These are phyloP conservation scores for Apiotrichum mycotoxinovorans DNA, from an alignment of 1,284 basidiomycete genomes.

Conservation along the genomic window DNA sequence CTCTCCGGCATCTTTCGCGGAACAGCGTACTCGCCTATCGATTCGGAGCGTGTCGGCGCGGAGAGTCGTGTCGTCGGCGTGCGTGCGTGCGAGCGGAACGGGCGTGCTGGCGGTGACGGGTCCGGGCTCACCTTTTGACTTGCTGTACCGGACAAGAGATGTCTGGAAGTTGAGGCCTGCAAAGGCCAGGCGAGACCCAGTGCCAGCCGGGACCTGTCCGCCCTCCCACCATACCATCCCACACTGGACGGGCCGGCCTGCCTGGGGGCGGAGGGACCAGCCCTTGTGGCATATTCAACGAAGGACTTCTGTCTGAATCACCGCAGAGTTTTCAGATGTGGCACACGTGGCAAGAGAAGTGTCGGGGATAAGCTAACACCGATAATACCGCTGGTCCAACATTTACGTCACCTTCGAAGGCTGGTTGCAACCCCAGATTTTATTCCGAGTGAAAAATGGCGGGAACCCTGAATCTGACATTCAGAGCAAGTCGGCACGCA, in stretches of 20 bases:
- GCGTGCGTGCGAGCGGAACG: neutral
- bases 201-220: neutral
- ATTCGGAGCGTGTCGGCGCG: conserved; percentile 1
- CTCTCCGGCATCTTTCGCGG: neutral
- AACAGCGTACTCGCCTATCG: neutral
- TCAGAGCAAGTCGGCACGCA: too few species aligned
- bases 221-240: neutral
- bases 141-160: conserved; percentile 8
- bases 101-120: neutral
- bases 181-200: neutral
- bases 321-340: neutral
- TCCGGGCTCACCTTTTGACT: conserved; percentile 7
- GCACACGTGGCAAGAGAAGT: neutral
- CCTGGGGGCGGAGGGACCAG: too few species aligned
- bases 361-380: too few species aligned
- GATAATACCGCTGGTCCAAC: too few species aligned
- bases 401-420: too few species aligned
- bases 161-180: neutral
- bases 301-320: too few species aligned
- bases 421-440: too few species aligned
- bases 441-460: too few species aligned
- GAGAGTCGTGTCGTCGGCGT: neutral
- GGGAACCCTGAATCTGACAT: too few species aligned
- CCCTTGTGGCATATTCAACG: too few species aligned
- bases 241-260: neutral